Base-by-base conservation (phyloP, 2,329 filamentous ascomycete species). In the Hymenoscyphus fructigenus region DNA sequence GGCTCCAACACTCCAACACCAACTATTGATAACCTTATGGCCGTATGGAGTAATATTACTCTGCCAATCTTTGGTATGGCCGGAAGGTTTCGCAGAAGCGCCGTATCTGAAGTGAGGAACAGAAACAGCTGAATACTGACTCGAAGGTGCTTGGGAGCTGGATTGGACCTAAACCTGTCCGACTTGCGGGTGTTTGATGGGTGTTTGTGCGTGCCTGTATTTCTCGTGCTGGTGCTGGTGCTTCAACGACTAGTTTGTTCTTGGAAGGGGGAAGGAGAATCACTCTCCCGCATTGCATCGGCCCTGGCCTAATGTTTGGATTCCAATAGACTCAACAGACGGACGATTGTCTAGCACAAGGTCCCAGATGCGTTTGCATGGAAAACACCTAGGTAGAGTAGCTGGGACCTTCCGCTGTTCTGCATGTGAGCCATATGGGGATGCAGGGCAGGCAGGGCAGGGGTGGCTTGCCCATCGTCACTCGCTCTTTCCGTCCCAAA, bases 401-500 rank as follows among this genome's bases (percentile, higher is more conserved):
- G n/a, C n/a, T 12, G 3, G 29, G 50, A 17, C 23, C 53, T n/a
- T 50, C n/a, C 44, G 44, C 44, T 50, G 44, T 50, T 50, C 44
- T 50, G 44, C 44, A 50, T 20, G 17, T 10, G 44, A 50, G 44
- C 23, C 14, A 38, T 38, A 38, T 38, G 14, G 36, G 36, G 9
- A 15, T 36, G 34, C 10, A 15, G 44, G 29, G 3, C 28, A 29
- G 28, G 41, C 17, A 47, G 44, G 10, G 17, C 47, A 53, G 20
- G 47, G 47, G 20, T 53, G 20, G 20, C 20, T 12, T 53, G 47
- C 20, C 20, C 12, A 53, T 53, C 47, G 47, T 53, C 47, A 26
- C 47, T 53, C 47, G 20, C 20, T 26, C 47, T 26, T 53, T 53
- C 47, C 47, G 47, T 28, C 47, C 47, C 47, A 53, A 53, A 50